Conservation (phyloP, 1,139 yeast genomes). For the Lodderomyces beijingensis region DNA sequence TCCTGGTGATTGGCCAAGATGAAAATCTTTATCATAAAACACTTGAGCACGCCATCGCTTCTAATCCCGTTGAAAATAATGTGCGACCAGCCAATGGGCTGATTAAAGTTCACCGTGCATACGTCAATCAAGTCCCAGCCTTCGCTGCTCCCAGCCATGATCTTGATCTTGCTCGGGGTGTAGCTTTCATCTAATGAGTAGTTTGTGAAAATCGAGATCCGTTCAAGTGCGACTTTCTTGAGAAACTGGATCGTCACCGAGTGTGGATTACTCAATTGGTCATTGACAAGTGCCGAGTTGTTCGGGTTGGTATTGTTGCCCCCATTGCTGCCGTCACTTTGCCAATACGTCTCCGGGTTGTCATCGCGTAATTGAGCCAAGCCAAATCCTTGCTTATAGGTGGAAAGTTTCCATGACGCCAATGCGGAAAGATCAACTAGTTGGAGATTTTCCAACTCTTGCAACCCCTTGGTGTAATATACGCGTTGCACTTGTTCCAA, state of each 20-base stretch:
- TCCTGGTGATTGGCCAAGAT: constrained; percentile 85
- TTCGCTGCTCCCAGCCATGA: constrained; percentile 78
- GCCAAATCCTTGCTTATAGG: constrained; percentile 71
- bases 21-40: constrained; percentile 67
- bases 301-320: constrained; percentile 18
- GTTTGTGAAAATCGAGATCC: constrained; percentile 69
- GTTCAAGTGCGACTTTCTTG: constrained; percentile 65
- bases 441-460: constrained; percentile 55
- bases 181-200: constrained; percentile 79
- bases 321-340: constrained; percentile 72
- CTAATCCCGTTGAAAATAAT: constrained; percentile 62
- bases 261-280: constrained; percentile 72
- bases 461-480: constrained; percentile 45
- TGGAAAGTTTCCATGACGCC: constrained; percentile 85
- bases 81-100: constrained; percentile 87
- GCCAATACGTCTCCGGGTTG: constrained; percentile 80
- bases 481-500: constrained; percentile 39
- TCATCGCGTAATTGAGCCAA: constrained; percentile 69
- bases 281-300: constrained; percentile 25
- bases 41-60: constrained; percentile 57
- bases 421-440: constrained; percentile 70
- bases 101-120: constrained; percentile 56
- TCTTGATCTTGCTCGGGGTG: constrained; percentile 71
- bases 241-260: constrained; percentile 75
- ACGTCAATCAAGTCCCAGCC: constrained; percentile 81